Evolutionary conservation across 2,329 filamentous ascomycete genomes (phyloP).

Genomic region (Neopestalotiopsis sp.): DNA sequence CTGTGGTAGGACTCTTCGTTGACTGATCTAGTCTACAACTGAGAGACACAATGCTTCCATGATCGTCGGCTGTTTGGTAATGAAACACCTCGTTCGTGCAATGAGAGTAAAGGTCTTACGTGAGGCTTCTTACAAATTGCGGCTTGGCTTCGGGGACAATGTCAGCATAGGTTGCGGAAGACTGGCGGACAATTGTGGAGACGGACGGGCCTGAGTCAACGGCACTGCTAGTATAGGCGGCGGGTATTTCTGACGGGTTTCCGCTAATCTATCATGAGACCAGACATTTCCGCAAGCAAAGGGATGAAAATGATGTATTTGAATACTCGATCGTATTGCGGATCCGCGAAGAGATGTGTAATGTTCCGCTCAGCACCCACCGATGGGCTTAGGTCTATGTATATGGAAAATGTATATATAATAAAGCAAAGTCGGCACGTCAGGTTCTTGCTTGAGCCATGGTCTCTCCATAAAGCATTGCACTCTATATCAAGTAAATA

Average conservation of each 20-base stretch:
- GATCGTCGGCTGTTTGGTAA: not conserved
- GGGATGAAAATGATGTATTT: not conserved
- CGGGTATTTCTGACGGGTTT: not conserved
- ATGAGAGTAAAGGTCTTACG: not conserved
- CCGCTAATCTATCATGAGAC: not conserved
- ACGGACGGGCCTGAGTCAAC: not conserved
- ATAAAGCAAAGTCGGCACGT: not conserved
- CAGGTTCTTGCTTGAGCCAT: not conserved
- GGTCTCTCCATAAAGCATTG: not conserved
- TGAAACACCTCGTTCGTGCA: not conserved
- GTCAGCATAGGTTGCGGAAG: constrained; percentile 6
- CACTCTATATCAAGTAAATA: not conserved
- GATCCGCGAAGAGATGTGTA: not conserved
- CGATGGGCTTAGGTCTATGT: not conserved
- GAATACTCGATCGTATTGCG: not conserved
- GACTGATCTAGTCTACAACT: not conserved
- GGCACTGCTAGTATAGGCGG: not conserved
- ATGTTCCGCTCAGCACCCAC: not conserved
- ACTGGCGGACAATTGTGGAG: constrained; percentile 14
- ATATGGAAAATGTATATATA: not conserved
- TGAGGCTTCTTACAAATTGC: not conserved
- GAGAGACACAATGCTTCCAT: no score
- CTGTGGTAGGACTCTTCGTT: not conserved
- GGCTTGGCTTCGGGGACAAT: not conserved
- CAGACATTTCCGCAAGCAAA: not conserved